phyloP scores from a whole-genome alignment of 257 asterid genomes.

The Nicotiana obtusifolia region DNA sequence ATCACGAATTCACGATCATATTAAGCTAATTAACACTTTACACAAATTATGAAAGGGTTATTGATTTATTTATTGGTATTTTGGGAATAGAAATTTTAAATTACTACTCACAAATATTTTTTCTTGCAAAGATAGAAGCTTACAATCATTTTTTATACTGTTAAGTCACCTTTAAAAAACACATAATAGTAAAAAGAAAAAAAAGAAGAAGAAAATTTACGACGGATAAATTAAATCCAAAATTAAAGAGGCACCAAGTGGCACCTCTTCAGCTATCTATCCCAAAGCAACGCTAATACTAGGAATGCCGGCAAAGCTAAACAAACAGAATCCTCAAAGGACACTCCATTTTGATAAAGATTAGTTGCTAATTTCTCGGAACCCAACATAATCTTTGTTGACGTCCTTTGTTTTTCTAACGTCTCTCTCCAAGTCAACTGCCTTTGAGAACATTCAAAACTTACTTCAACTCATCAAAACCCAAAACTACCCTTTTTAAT shows the following conservation, averaged over 20 bases:
- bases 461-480: not conserved
- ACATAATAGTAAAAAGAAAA: too few relatives aligned
- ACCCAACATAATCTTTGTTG: not conserved
- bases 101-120: not conserved
- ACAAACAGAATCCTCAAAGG: conserved; percentile 35
- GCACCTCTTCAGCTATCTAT: not conserved
- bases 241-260: not conserved
- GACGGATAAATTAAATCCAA: not conserved
- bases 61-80: not conserved
- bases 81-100: not conserved
- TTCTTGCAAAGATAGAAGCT: not conserved
- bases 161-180: not conserved
- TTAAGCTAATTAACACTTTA: not conserved
- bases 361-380: not conserved
- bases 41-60: not conserved
- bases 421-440: conserved; percentile 21
- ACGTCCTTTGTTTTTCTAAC: conserved; percentile 8
- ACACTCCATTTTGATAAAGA: conserved; percentile 21
- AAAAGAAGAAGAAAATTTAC: not conserved
- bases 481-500: conserved; percentile 6
- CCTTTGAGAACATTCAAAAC: conserved; percentile 8
- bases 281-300: not conserved
- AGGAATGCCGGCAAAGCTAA: conserved; percentile 28
- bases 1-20: too few relatives aligned
- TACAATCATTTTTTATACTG: not conserved